Evolutionary conservation across 2,329 filamentous ascomycete species (phyloP), one percentile per base, ranked within the genome.

Genomic region (Ophiocordyceps camponoti-saundersi): DNA sequence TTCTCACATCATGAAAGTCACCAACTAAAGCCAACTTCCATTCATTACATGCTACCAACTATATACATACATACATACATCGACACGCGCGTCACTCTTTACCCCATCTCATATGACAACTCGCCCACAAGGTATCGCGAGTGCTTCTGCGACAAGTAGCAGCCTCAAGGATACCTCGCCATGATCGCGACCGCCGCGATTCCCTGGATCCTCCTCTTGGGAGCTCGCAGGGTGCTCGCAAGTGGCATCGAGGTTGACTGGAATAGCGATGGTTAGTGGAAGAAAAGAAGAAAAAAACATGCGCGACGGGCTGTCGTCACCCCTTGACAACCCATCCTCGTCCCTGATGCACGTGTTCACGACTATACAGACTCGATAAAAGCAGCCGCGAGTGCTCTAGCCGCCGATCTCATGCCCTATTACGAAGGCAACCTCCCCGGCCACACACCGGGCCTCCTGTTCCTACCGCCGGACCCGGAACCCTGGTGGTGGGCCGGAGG

Each of bases 401-500:
- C 43, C 2, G 26, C 13, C 43, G 43, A 44, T 34, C 1, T 29
- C 26, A 44, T 44, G 43, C 11, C 11, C 13, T 44, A 20, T 10
- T 44, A 44, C 43, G 43, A 44, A 2, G 43, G 43, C 23, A 23
- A n/a, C 43, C 3, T 10, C 16, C 43, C 43, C 1, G 43, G 43
- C 15, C 26, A 44, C 3, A 21, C 26, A 11, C 26, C 23, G 16
- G 43, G 43, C 26, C 43, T 44, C 2, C n/a, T 44, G 43, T 44
- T 32, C 43, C 15, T 30, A 4, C 32, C 20, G 43, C 43, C 43
- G 15, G 43, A 44, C 26, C 43, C 43, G 11, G 29, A 44, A 11
- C 43, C 32, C n/a, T 44, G 43, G 43, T 81, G 77, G 77, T 82
- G 77, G 77, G 75, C 80, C 58, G 72, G 68, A 11, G 71, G 73